These are phyloP conservation scores for Talaromyces pinophilus DNA, from an alignment of 2,329 filamentous ascomycete genomes.

Conservation along the genomic window DNA sequence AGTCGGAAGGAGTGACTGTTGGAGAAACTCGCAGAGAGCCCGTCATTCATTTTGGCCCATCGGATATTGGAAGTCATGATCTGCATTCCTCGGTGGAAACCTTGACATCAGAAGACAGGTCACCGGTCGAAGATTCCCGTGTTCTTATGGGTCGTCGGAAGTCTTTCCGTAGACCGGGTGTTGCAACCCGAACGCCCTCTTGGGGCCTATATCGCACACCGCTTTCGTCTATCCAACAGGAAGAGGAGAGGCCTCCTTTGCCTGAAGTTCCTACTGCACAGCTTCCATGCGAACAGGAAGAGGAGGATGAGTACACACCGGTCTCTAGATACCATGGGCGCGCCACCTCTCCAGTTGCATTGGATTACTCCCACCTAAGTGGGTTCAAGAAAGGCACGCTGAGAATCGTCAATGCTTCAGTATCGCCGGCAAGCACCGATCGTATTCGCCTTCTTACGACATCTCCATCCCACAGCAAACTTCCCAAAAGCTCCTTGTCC, in stretches of 20 bases:
- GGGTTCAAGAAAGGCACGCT: conserved; percentile 44
- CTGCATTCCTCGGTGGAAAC: conserved; percentile 27
- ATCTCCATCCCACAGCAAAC: not conserved
- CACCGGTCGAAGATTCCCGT: conserved; percentile 23
- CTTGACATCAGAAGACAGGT: conserved; percentile 27
- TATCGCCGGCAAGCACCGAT: conserved; percentile 42
- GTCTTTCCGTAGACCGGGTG: conserved; percentile 40
- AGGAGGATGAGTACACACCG: conserved; percentile 23
- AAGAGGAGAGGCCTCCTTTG: conserved; percentile 25
- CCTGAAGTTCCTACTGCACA: conserved; percentile 17
- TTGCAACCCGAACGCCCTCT: conserved; percentile 39
- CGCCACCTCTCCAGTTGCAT: conserved; percentile 34
- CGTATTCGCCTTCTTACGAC: conserved; percentile 29
- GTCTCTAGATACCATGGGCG: conserved; percentile 24
- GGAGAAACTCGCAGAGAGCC: conserved; percentile 26
- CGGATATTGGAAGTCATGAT: conserved; percentile 25
- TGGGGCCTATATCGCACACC: conserved; percentile 26
- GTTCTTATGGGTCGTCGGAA: conserved; percentile 41
- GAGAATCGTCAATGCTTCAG: conserved; percentile 42
- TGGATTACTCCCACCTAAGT: conserved; percentile 44
- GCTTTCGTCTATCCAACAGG: conserved; percentile 31
- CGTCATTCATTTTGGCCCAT: conserved; percentile 34
- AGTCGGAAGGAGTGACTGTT: conserved; percentile 15
- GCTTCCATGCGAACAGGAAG: conserved; percentile 22
- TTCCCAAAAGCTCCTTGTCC: conserved; percentile 15